Percentiles rank a stretch among this genome's conserved stretches.
Evolutionary conservation across 208 protist species (phyloP).

Genomic region (Trypanosoma boissoni): DNA sequence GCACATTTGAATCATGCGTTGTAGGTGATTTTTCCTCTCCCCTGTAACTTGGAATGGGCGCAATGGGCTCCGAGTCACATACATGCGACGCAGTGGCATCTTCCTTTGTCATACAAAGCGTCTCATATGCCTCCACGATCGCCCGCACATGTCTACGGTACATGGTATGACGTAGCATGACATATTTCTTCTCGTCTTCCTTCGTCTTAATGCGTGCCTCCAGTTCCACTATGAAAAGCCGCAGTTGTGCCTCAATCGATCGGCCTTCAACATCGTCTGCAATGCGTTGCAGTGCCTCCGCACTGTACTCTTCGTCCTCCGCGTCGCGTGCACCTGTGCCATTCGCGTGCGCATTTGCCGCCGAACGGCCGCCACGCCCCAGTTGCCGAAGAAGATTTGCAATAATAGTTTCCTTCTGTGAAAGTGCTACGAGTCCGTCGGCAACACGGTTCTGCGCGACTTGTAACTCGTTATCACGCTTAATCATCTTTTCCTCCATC

Average conservation of each 20-base stretch:
- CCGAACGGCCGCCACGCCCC: constrained; percentile 35
- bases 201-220: constrained; percentile 41
- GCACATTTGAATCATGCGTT: too few species aligned
- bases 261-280: constrained; percentile 70
- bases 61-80: constrained; percentile 19
- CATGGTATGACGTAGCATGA: constrained; percentile 72
- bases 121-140: constrained; percentile 37
- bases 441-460: constrained; percentile 62
- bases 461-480: constrained; percentile 69
- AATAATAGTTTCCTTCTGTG: constrained; percentile 76
- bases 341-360: constrained; percentile 4
- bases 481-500: constrained; percentile 50
- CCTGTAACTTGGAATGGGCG: too few species aligned
- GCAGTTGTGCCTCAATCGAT: constrained; percentile 65
- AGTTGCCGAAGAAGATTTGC: constrained; percentile 67
- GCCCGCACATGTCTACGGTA: constrained; percentile 69
- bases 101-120: constrained; percentile 43
- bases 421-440: constrained; percentile 65
- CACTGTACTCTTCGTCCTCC: constrained; percentile 38
- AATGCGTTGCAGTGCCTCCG: constrained; percentile 57
- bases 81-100: constrained; percentile 56
- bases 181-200: constrained; percentile 55
- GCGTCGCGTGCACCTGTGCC: constrained; percentile 2
- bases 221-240: constrained; percentile 61
- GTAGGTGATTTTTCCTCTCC: too few species aligned